phyloP scores from a whole-genome alignment of 2,329 filamentous ascomycete genomes.

The Hypocrella siamensis region DNA sequence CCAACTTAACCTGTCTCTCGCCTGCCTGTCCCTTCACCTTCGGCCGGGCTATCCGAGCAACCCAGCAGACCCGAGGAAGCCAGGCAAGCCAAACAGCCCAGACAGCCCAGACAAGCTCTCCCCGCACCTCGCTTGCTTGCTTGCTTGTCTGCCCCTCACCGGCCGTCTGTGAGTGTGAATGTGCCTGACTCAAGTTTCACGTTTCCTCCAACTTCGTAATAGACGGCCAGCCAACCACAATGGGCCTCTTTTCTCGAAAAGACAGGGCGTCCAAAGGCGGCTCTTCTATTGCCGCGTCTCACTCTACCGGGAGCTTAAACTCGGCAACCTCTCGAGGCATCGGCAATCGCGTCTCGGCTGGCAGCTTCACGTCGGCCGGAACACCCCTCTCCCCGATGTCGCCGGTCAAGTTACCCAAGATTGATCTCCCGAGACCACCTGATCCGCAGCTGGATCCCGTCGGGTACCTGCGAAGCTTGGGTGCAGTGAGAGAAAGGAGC shows the following conservation, averaged over 20 bases:
- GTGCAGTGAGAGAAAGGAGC: conserved; percentile 70
- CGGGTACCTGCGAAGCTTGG: conserved; percentile 79
- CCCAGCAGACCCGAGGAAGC: too few species aligned
- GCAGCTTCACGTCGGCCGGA: conserved; percentile 26
- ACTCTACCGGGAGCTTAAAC: conserved; percentile 34
- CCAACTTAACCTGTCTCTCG: too few species aligned
- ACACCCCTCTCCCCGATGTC: conserved; percentile 38
- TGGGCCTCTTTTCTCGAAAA: conserved; percentile 42
- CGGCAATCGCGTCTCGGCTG: conserved; percentile 34
- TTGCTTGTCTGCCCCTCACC: conserved; percentile 4
- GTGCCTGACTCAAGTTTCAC: conserved; percentile 3
- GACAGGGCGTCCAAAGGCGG: conserved; percentile 31
- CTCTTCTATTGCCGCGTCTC: conserved; percentile 24
- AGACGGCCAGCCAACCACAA: conserved; percentile 12
- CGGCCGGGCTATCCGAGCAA: neutral
- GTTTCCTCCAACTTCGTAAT: conserved; percentile 1
- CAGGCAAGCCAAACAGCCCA: too few species aligned
- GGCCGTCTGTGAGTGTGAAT: conserved; percentile 1
- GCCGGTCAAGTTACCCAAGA: conserved; percentile 46
- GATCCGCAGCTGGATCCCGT: conserved; percentile 80
- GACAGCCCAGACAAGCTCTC: too few species aligned
- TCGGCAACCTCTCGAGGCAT: conserved; percentile 32
- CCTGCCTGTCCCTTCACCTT: neutral
- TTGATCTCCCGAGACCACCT: conserved; percentile 69
- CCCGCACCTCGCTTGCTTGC: too few species aligned